These are phyloP conservation scores for Leccinum arenicola DNA, from an alignment of 768 basidiomycete genomes.

Conservation along the genomic window DNA sequence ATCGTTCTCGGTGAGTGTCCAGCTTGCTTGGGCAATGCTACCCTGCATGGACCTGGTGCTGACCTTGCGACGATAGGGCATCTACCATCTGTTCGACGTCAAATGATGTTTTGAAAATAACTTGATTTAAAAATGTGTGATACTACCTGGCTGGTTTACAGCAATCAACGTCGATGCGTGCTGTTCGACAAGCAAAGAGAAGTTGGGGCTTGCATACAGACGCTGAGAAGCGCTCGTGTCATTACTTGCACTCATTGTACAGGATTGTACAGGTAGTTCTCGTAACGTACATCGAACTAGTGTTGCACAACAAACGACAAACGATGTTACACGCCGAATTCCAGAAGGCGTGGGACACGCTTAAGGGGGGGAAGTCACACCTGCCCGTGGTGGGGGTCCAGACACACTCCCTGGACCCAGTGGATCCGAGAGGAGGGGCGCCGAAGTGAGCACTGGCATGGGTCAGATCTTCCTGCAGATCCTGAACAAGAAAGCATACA, in stretches of 20 bases:
- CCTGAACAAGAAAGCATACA: too few relatives aligned
- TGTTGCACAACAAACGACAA: neutral
- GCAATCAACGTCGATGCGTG: neutral
- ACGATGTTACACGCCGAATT: neutral
- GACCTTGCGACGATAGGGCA: slow-evolving; percentile 30
- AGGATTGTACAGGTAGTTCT: too few relatives aligned
- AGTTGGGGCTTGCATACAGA: neutral
- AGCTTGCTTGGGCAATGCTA: neutral
- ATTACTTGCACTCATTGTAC: neutral
- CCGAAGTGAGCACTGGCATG: neutral
- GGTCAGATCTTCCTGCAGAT: too few relatives aligned
- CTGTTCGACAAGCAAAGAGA: neutral
- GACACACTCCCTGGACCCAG: too few relatives aligned
- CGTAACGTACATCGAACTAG: neutral
- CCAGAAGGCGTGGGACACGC: too few relatives aligned
- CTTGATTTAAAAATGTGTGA: neutral
- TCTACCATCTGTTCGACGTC: slow-evolving; percentile 38
- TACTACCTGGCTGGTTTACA: neutral
- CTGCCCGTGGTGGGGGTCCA: too few relatives aligned
- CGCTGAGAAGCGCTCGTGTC: neutral
- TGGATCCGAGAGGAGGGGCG: too few relatives aligned
- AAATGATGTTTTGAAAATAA: slow-evolving; percentile 35
- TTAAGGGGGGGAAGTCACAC: too few relatives aligned
- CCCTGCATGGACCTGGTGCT: neutral
- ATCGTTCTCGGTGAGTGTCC: slow-evolving; percentile 48